Evolutionary conservation across 495 filamentous ascomycete species (phyloP), one percentile per base, ranked within the genome.

Genomic region (Talaromyces nanjingensis): DNA sequence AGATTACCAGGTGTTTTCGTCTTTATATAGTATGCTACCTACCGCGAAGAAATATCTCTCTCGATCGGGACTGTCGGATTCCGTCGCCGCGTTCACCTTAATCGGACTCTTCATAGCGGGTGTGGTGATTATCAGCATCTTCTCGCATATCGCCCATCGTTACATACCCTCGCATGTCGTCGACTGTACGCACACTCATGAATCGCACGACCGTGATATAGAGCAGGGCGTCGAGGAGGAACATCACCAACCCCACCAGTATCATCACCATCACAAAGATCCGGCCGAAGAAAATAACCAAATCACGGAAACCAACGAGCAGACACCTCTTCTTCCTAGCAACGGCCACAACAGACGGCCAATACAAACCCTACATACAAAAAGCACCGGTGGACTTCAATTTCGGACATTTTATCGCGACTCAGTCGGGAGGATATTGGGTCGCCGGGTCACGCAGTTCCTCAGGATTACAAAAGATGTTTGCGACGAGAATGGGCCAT

Each of bases 1-100:
- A n/a, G 47, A 57, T 63, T 55, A 6, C 42, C 70, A 97, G 93
- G 81, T 97, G 18, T 98, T 97, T 70, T 96, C 92, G 61, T 89
- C 96, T 2, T 75, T 98, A 29, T 96, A 94, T 70, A 93, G 89
- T 73, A 97, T 98, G 89, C 85, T 98, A 18, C 94, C 94, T 14
- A 89, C 88, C 14, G 84, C 94, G 4, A 89, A 87, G 67, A 78
- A 81, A 22, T 96, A 93, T 72, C 82, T 98, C 9, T 75, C 79
- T 20, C 80, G 85, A 52, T 88, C 84, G 63, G 86, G 86, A 8
- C 84, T 88, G 72, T 81, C 86, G 4, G 78, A 89, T 0, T 80
- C 86, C 60, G 68, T 73, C 2, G 91, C 93, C 6, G 86, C 88
- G 14, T 92, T 88, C 70, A 75, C 82, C 2, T 78, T 94, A 60